A percentile compares a stretch with the other conserved stretches of the same genome.
Evolutionary conservation across 2,329 filamentous ascomycete species (phyloP).

Genomic region (Fusarium robinianum): DNA sequence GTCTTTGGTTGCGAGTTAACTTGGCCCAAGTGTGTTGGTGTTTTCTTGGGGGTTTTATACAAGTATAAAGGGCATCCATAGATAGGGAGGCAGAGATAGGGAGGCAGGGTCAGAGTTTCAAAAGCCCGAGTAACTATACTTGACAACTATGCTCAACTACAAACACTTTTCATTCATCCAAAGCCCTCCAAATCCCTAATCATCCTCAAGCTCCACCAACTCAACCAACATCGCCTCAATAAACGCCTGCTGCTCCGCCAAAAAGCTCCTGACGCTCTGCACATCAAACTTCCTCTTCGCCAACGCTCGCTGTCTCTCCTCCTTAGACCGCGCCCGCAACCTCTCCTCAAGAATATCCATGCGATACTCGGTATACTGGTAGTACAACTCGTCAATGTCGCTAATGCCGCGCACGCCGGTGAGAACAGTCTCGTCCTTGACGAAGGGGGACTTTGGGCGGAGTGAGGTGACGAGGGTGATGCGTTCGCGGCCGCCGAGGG

Average conservation of each 20-base stretch:
- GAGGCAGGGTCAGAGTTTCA: too few relatives aligned
- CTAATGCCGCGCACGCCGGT: constrained; percentile 9
- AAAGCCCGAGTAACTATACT: too few relatives aligned
- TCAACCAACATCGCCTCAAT: constrained; percentile 7
- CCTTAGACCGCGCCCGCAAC: background rate
- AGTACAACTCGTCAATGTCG: constrained; percentile 2
- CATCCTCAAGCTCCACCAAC: constrained; percentile 6
- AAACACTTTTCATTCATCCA: too few relatives aligned
- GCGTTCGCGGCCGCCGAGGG: constrained; percentile 62
- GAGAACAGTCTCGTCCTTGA: constrained; percentile 59
- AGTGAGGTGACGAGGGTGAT: constrained; percentile 70
- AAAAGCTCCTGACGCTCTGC: background rate
- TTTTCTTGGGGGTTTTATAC: too few relatives aligned
- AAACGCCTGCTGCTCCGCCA: constrained; percentile 4
- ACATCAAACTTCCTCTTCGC: constrained; percentile 11
- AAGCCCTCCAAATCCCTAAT: too few relatives aligned
- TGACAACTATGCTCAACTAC: too few relatives aligned
- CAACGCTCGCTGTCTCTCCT: constrained; percentile 3
- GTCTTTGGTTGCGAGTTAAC: too few relatives aligned
- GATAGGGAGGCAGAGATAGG: too few relatives aligned
- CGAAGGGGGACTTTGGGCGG: constrained; percentile 57
- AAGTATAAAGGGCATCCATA: too few relatives aligned
- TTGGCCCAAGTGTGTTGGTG: too few relatives aligned
- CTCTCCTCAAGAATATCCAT: constrained; percentile 11
- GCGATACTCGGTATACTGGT: constrained; percentile 10